phyloP scores from a whole-genome alignment of 495 filamentous ascomycete genomes.

The Immersiella caudata region DNA sequence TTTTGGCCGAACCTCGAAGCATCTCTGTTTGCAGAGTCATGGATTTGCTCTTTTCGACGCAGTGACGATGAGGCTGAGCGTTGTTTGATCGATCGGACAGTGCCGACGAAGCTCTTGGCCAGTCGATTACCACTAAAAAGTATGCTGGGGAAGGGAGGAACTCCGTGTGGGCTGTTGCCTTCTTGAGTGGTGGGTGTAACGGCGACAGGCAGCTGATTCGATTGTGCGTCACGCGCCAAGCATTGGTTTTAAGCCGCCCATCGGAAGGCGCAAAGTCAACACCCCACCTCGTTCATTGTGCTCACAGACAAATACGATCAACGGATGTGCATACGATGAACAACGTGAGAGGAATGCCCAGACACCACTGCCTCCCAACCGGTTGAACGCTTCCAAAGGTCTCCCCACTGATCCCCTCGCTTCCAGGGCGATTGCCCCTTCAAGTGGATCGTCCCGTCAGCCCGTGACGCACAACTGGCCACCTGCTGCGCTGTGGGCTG shows the following conservation, averaged over 20 bases:
- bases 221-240: slow-evolving; percentile 14
- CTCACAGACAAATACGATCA: background rate
- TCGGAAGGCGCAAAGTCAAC: slow-evolving; percentile 1
- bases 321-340: background rate
- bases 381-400: background rate
- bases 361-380: background rate
- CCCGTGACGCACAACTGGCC: slow-evolving; percentile 14
- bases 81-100: background rate
- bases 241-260: background rate
- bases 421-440: slow-evolving; percentile 1
- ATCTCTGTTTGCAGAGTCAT: background rate
- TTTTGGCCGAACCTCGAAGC: background rate
- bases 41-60: background rate
- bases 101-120: background rate
- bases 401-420: slow-evolving; percentile 3
- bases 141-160: no score
- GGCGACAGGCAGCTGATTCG: slow-evolving; percentile 3
- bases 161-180: background rate
- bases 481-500: slow-evolving; percentile 11
- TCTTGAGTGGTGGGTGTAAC: background rate
- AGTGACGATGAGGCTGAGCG: background rate
- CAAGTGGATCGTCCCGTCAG: slow-evolving; percentile 9
- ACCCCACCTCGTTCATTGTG: slow-evolving; percentile 12
- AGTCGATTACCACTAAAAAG: background rate
- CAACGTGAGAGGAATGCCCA: background rate